These are phyloP conservation scores for Apiospora phragmitis DNA, from an alignment of 2,329 filamentous ascomycete genomes.

Conservation along the genomic window DNA sequence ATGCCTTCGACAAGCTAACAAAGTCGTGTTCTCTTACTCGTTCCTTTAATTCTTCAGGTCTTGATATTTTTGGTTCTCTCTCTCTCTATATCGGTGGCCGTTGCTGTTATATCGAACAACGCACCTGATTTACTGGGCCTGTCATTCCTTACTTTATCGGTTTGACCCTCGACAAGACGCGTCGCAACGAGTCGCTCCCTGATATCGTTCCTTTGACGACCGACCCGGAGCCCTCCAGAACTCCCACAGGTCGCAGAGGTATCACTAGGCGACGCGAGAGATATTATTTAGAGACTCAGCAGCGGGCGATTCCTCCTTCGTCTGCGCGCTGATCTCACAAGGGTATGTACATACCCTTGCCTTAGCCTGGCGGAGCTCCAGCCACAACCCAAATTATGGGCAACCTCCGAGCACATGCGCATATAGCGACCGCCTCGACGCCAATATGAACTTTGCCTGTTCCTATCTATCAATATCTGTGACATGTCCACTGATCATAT, in stretches of 20 bases:
- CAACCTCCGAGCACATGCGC: constrained; percentile 2
- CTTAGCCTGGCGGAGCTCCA: constrained; percentile 12
- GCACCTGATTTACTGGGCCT: background rate
- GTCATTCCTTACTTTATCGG: background rate
- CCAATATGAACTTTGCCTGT: background rate
- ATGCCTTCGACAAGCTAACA: constrained; percentile 18
- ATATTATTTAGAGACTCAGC: constrained; percentile 49
- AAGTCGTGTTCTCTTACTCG: constrained; percentile 12
- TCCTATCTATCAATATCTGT: background rate
- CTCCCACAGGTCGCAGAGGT: background rate
- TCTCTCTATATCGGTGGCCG: background rate
- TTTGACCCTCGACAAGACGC: background rate
- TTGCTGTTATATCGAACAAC: background rate
- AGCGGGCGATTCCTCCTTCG: constrained; percentile 58
- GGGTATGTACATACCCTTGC: constrained; percentile 40
- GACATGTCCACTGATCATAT: constrained; percentile 2
- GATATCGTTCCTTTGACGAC: constrained; percentile 8
- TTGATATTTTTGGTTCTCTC: constrained; percentile 5
- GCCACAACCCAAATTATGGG: constrained; percentile 13
- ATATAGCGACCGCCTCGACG: background rate
- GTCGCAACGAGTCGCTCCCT: constrained; percentile 2
- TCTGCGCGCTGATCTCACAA: constrained; percentile 61
- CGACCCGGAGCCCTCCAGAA: background rate
- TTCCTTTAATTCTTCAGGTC: constrained; percentile 11
- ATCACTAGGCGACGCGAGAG: constrained; percentile 11